A percentile compares a stretch with the other conserved stretches of the same genome.
phyloP scores from a whole-genome alignment of 2,329 filamentous ascomycete species.

The Microdochium paspali region DNA sequence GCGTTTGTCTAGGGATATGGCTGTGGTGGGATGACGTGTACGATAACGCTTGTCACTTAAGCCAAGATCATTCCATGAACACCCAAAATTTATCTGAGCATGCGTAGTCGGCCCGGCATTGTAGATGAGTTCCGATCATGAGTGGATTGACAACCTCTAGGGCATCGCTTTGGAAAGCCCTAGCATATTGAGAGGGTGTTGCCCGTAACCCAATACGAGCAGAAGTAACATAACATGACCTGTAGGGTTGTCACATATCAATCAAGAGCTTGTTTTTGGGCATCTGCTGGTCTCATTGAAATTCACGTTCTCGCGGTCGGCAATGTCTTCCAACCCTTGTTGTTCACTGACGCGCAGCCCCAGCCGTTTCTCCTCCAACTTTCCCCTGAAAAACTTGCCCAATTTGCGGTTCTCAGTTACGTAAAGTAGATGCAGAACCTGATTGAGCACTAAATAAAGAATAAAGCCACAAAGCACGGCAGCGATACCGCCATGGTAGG shows the following conservation, averaged over 20 bases:
- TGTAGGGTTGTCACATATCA: neutral
- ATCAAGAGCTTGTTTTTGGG: neutral
- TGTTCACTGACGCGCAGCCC: slow-evolving; percentile 18
- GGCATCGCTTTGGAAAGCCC: neutral
- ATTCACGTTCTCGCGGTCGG: slow-evolving; percentile 24
- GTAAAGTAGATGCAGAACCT: slow-evolving; percentile 15
- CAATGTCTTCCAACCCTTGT: slow-evolving; percentile 28
- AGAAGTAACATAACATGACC: slow-evolving; percentile 14
- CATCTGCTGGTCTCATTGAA: too few species aligned
- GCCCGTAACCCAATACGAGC: slow-evolving; percentile 1
- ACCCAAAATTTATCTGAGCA: too few species aligned
- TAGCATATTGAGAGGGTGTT: neutral
- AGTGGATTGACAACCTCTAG: too few species aligned
- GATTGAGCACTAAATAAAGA: slow-evolving; percentile 17
- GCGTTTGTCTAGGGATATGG: too few species aligned
- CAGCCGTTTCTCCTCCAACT: slow-evolving; percentile 18
- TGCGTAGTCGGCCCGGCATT: too few species aligned
- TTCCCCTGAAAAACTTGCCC: slow-evolving; percentile 14
- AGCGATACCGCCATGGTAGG: slow-evolving; percentile 22
- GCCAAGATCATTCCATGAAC: too few species aligned
- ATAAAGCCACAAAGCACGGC: slow-evolving; percentile 20
- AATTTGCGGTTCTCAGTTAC: slow-evolving; percentile 20
- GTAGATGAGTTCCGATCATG: too few species aligned
- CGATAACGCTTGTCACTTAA: too few species aligned
- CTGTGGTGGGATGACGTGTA: too few species aligned